Evolutionary conservation across 2,329 filamentous ascomycete species (phyloP).

Genomic region (Cladosporium sp.): DNA sequence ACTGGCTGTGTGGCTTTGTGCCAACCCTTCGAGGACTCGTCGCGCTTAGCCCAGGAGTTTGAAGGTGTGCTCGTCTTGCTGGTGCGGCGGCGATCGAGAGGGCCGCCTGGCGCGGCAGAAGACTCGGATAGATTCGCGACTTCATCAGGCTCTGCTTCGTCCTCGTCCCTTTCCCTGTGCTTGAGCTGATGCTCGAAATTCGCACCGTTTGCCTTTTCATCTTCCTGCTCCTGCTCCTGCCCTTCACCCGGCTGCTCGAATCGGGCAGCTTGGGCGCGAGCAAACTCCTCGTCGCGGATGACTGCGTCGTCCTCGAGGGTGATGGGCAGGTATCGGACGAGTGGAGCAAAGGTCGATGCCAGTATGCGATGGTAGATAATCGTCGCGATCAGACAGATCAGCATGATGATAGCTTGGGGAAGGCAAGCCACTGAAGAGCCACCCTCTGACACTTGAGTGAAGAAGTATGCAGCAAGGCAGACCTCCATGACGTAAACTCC

Average conservation of each 20-base stretch:
- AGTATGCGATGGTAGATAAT: slow-evolving; percentile 73
- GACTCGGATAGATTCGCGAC: slow-evolving; percentile 1
- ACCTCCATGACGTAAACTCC: slow-evolving; percentile 94
- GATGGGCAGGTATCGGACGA: slow-evolving; percentile 86
- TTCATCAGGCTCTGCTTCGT: slow-evolving; percentile 27
- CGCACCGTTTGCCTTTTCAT: slow-evolving; percentile 29
- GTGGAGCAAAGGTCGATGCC: slow-evolving; percentile 76
- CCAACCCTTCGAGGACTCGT: slow-evolving; percentile 13
- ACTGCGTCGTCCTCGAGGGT: slow-evolving; percentile 95
- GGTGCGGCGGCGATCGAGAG: not conserved
- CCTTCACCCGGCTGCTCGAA: slow-evolving; percentile 27
- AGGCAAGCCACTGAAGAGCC: slow-evolving; percentile 55
- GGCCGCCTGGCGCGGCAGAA: slow-evolving; percentile 12
- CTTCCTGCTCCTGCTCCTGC: slow-evolving; percentile 20
- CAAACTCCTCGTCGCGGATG: slow-evolving; percentile 83
- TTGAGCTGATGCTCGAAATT: slow-evolving; percentile 42
- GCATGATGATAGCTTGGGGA: slow-evolving; percentile 80
- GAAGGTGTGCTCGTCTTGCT: slow-evolving; percentile 4
- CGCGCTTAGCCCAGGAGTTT: slow-evolving; percentile 15
- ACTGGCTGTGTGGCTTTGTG: slow-evolving; percentile 12
- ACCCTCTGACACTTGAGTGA: slow-evolving; percentile 57
- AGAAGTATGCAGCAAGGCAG: slow-evolving; percentile 84
- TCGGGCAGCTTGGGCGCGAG: slow-evolving; percentile 54
- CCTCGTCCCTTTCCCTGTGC: slow-evolving; percentile 35
- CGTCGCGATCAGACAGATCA: slow-evolving; percentile 68